phyloP scores from a whole-genome alignment of 73 alveolate genomes.

The Urostyla sp. region DNA sequence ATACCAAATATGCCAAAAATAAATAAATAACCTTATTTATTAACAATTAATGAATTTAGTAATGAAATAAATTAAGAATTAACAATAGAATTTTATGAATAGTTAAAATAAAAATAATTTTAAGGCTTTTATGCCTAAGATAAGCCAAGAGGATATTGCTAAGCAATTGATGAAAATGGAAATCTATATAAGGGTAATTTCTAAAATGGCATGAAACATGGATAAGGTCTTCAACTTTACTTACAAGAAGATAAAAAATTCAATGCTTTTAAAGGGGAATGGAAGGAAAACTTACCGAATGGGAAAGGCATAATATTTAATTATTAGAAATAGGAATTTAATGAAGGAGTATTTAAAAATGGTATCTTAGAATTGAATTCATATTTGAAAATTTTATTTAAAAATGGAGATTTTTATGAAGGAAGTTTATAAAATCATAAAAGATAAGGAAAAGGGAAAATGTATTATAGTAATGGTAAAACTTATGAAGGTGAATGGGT shows the following conservation, averaged over 20 bases:
- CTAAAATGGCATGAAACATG: constrained; percentile 14
- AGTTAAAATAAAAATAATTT: background rate
- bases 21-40: background rate
- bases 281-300: constrained; percentile 30
- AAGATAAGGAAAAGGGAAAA: constrained; percentile 69
- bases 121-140: background rate
- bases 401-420: constrained; percentile 54
- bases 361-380: background rate
- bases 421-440: constrained; percentile 50
- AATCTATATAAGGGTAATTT: constrained; percentile 25
- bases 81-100: background rate
- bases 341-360: constrained; percentile 24
- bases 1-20: constrained; percentile 19
- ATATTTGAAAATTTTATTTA: constrained; percentile 5
- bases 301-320: constrained; percentile 31
- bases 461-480: constrained; percentile 67
- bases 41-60: background rate
- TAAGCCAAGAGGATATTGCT: constrained; percentile 23
- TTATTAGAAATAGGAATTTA: background rate
- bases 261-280: constrained; percentile 39
- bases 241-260: background rate
- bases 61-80: constrained; percentile 31
- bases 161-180: background rate
- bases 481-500: constrained; percentile 79
- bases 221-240: background rate